phyloP scores from a whole-genome alignment of 2,329 filamentous ascomycete genomes.

The Claviceps maximensis region DNA sequence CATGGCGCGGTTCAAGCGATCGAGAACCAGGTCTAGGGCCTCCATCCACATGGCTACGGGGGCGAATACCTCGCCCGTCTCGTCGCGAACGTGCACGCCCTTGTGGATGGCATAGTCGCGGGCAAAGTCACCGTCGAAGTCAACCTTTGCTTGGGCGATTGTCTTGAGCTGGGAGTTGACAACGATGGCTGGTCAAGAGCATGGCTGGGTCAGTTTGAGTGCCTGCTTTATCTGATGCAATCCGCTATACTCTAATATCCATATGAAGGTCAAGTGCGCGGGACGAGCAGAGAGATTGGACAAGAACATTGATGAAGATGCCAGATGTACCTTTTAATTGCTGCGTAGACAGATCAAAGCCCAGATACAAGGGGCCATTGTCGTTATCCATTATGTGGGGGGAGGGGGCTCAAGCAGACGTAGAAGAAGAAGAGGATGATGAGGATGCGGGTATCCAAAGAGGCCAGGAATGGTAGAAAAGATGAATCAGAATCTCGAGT shows the following conservation, averaged over 20 bases:
- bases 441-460: background rate
- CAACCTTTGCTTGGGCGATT: slow-evolving; percentile 75
- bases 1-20: slow-evolving; percentile 55
- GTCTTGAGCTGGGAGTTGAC: slow-evolving; percentile 74
- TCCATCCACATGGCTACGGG: slow-evolving; percentile 93
- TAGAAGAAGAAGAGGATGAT: background rate
- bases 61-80: slow-evolving; percentile 79
- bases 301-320: background rate
- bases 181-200: slow-evolving; percentile 57
- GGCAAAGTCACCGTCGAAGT: slow-evolving; percentile 77
- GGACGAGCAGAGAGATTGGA: background rate
- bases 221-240: too few species aligned
- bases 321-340: slow-evolving; percentile 65
- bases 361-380: slow-evolving; percentile 61
- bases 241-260: too few species aligned
- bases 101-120: slow-evolving; percentile 68
- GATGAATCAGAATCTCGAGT: background rate
- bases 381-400: background rate
- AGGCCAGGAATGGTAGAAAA: background rate
- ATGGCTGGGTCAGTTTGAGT: background rate
- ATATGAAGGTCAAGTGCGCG: too few species aligned
- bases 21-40: slow-evolving; percentile 73
- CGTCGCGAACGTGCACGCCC: slow-evolving; percentile 71
- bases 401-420: too few species aligned
- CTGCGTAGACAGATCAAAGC: slow-evolving; percentile 93